Base-by-base conservation (phyloP, 257 asterid genomes). In the Capsicum pubescens region DNA sequence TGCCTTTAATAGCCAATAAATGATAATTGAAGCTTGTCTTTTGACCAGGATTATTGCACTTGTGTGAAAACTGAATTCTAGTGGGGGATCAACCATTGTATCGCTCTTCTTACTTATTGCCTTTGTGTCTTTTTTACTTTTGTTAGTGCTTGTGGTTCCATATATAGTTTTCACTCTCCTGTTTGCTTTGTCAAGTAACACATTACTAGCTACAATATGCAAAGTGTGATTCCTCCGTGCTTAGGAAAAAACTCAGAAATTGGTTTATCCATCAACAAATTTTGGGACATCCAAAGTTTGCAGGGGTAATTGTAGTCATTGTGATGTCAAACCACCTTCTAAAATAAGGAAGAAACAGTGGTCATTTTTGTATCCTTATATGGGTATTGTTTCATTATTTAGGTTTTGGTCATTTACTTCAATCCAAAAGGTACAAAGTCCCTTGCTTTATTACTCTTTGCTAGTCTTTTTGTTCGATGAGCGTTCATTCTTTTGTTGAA, bases 321-420 rank as follows among this genome's bases (percentile, higher is more conserved):
- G 80, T 55, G 44, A 19, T 39, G 42, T 36, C 77, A 68, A 17
- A 68, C 50, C 76, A 48, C 9, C 39, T 67, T 21, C 76, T 1
- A 68, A 2, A 68, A 68, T 26, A 68, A 10, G 59, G 59, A 4
- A 19, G 72, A 13, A 66, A 3, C 26, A 26, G 19, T 52, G 46
- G 46, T 48, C 61, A 54, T 77, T 35, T 77, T 7, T 79, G 32
- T 56, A 59, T 80, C 83, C 68, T 39, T 58, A n/a, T 19, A n/a
- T 17, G 54, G 71, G 48, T 59, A 15, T 26, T 59, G 42, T 80
- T 61, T 5, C 32, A 3, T 58, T 55, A 66, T 78, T 48, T 50
- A 55, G 52, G 61, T 55, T 78, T 55, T 56, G 64, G 15, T 55
- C 35, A 6, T 19, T 32, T 26, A 15, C 63, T 78, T 35, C 82